Percentiles rank a stretch among this genome's conserved stretches.
phyloP scores from a whole-genome alignment of 176 grass and related monocot genomes.

The Oryza glaberrima region DNA sequence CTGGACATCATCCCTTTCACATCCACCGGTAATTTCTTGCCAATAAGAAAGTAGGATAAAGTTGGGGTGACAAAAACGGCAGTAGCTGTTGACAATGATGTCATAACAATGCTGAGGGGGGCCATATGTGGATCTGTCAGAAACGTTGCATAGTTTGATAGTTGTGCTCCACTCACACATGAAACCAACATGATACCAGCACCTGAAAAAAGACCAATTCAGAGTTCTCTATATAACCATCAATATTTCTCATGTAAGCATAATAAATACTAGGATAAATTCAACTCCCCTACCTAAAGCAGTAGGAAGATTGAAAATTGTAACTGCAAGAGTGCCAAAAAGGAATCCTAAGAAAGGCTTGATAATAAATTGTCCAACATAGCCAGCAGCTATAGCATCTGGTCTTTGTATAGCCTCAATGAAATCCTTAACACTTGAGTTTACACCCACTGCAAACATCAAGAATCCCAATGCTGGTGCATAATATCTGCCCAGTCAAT shows the following conservation, averaged over 20 bases:
- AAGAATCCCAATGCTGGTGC: slow-evolving; percentile 90
- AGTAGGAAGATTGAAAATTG: slow-evolving; percentile 74
- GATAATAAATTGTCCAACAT: slow-evolving; percentile 81
- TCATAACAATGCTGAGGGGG: slow-evolving; percentile 99
- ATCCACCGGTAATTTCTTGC: slow-evolving; percentile 91
- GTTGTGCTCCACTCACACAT: slow-evolving; percentile 92
- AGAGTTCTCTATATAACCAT: not conserved
- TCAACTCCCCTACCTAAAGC: slow-evolving; percentile 61
- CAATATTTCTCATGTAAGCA: slow-evolving; percentile 16
- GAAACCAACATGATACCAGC: slow-evolving; percentile 98
- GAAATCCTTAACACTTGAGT: slow-evolving; percentile 87
- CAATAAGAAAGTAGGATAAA: slow-evolving; percentile 93
- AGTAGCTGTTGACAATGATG: slow-evolving; percentile 90
- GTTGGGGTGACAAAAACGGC: slow-evolving; percentile 88
- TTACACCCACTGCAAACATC: slow-evolving; percentile 98
- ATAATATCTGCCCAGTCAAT: slow-evolving; percentile 73
- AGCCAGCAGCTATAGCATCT: slow-evolving; percentile 73
- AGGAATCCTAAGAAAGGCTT: slow-evolving; percentile 90
- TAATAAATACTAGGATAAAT: slow-evolving; percentile 3
- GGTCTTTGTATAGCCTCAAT: slow-evolving; percentile 86
- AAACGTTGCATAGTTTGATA: slow-evolving; percentile 96
- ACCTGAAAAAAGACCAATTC: slow-evolving; percentile 48
- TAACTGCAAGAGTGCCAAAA: slow-evolving; percentile 84
- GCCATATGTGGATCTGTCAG: slow-evolving; percentile 90
- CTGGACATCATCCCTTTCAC: slow-evolving; percentile 96